phyloP scores from a whole-genome alignment of 75 land plant genomes.

The Azolla pinnata region DNA sequence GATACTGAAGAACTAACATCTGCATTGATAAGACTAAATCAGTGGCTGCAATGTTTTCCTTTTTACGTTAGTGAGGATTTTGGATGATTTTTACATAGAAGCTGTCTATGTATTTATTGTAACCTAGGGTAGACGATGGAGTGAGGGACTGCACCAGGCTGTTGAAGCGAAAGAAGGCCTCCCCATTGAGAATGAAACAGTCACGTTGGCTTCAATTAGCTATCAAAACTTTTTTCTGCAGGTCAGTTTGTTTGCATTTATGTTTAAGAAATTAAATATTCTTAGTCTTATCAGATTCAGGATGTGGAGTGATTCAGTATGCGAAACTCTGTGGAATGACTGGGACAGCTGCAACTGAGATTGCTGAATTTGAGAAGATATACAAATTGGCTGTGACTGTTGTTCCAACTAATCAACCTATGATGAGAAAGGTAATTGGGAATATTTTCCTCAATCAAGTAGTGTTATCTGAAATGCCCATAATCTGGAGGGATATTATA shows the following conservation, averaged over 20 bases:
- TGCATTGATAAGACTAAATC: too few relatives aligned
- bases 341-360: slow-evolving; percentile 97
- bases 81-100: too few relatives aligned
- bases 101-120: too few relatives aligned
- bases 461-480: too few relatives aligned
- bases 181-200: slow-evolving; percentile 79
- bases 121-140: slow-evolving; percentile 90
- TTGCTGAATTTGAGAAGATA: slow-evolving; percentile 82
- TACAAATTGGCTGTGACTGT: slow-evolving; percentile 84
- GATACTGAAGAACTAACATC: too few relatives aligned
- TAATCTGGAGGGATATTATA: too few relatives aligned
- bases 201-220: slow-evolving; percentile 87
- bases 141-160: slow-evolving; percentile 85
- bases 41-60: too few relatives aligned
- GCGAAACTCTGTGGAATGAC: slow-evolving; percentile 99
- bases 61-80: too few relatives aligned
- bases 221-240: slow-evolving; percentile 97
- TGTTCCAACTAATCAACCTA: slow-evolving; percentile 91
- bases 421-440: slow-evolving; percentile 96
- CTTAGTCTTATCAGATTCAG: slow-evolving; percentile 7
- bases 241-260: slow-evolving; percentile 29
- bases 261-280: too few relatives aligned
- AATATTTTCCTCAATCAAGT: too few relatives aligned
- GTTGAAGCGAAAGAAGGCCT: slow-evolving; percentile 84
- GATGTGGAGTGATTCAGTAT: slow-evolving; percentile 59